Conservation (phyloP, 1,139 yeast species). For the Taphrina flavorubra region DNA sequence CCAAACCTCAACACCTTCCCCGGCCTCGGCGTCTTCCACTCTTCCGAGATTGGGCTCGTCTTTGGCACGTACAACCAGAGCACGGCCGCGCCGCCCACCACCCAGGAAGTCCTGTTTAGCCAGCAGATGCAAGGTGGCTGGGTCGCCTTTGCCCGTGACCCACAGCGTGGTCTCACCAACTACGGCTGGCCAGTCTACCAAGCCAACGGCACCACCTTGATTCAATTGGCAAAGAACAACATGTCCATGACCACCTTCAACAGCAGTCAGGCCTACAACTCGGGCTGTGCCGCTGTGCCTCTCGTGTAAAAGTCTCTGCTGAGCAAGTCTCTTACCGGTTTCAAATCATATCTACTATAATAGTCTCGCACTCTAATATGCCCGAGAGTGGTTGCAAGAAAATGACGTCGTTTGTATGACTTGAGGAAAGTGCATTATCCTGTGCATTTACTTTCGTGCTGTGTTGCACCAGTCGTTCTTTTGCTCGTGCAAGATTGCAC, state of each 20-base stretch:
- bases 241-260: constrained; percentile 27
- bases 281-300: constrained; percentile 26
- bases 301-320: neutral
- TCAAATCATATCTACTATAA: too few relatives aligned
- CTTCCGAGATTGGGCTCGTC: constrained; percentile 32
- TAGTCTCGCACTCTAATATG: too few relatives aligned
- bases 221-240: constrained; percentile 35
- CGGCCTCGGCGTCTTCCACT: constrained; percentile 28
- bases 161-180: constrained; percentile 18
- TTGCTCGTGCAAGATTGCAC: too few relatives aligned
- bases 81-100: constrained; percentile 11
- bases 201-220: constrained; percentile 34
- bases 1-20: constrained; percentile 22
- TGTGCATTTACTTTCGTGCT: too few relatives aligned
- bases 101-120: constrained; percentile 18
- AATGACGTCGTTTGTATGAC: too few relatives aligned
- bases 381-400: too few relatives aligned
- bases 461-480: too few relatives aligned
- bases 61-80: constrained; percentile 39
- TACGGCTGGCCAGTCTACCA: constrained; percentile 35
- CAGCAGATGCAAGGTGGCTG: constrained; percentile 33
- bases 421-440: too few relatives aligned
- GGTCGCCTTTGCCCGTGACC: constrained; percentile 35
- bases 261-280: constrained; percentile 30
- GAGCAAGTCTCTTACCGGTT: too few relatives aligned